Conservation (phyloP, 805 yeast species). For the Huiozyma naganishii region DNA sequence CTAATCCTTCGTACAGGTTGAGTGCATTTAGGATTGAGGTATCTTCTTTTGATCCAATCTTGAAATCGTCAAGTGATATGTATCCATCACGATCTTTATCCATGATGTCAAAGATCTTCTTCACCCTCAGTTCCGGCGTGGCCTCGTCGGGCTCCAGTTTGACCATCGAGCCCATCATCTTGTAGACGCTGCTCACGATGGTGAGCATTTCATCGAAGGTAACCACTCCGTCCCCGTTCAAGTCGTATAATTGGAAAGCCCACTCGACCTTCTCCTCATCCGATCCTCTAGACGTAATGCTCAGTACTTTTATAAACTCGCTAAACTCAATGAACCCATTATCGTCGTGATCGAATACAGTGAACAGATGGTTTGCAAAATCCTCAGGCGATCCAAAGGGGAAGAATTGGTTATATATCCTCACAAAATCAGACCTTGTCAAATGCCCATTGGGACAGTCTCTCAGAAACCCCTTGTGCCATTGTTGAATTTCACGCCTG, state of each 20-base stretch:
- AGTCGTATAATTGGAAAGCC: conserved; percentile 84
- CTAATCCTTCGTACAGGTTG: conserved; percentile 71
- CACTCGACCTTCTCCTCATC: conserved; percentile 76
- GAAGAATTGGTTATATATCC: conserved; percentile 90
- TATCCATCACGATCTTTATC: conserved; percentile 60
- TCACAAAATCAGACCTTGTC: conserved; percentile 76
- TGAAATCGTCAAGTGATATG: conserved; percentile 75
- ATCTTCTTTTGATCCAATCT: conserved; percentile 68
- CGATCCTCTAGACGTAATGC: conserved; percentile 78
- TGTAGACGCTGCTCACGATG: conserved; percentile 75
- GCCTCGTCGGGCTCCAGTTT: conserved; percentile 77
- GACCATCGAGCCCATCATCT: conserved; percentile 94
- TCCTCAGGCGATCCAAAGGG: conserved; percentile 97
- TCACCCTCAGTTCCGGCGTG: conserved; percentile 81
- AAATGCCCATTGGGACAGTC: conserved; percentile 91
- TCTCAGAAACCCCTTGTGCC: conserved; percentile 93
- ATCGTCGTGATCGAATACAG: conserved; percentile 76
- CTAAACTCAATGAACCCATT: conserved; percentile 80
- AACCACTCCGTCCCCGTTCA: conserved; percentile 67
- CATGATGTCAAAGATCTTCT: conserved; percentile 66
- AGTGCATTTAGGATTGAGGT: conserved; percentile 68
- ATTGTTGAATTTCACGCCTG: conserved; percentile 88
- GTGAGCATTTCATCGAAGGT: conserved; percentile 67
- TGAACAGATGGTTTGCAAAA: conserved; percentile 79
- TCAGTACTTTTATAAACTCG: conserved; percentile 81